phyloP scores from a whole-genome alignment of 2,329 filamentous ascomycete species.

The Orbilia javanica region DNA sequence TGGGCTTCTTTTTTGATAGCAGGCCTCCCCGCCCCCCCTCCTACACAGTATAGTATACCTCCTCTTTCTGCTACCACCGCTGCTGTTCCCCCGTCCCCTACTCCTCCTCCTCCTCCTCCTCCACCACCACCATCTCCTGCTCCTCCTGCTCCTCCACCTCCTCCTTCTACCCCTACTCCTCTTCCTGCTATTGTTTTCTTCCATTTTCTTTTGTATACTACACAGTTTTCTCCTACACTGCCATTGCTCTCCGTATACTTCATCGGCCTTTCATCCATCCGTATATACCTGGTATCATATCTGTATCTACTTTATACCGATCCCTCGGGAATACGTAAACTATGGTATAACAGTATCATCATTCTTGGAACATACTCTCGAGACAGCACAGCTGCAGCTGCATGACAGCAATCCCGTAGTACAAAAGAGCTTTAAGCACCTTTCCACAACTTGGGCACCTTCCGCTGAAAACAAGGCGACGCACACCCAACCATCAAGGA shows the following conservation, averaged over 20 bases:
- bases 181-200: background rate
- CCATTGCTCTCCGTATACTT: too few relatives aligned
- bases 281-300: background rate
- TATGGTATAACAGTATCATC: background rate
- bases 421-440: constrained; percentile 25
- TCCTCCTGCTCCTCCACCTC: background rate
- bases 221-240: too few relatives aligned
- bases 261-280: background rate
- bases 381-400: constrained; percentile 16
- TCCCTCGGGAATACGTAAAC: background rate
- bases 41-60: constrained; percentile 32
- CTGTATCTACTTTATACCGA: background rate
- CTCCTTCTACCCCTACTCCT: background rate
- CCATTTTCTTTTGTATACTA: too few relatives aligned
- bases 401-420: constrained; percentile 20
- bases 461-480: constrained; percentile 48
- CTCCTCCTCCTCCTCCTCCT: background rate
- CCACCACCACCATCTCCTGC: background rate
- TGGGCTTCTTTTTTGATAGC: constrained; percentile 19
- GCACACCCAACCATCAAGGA: constrained; percentile 48
- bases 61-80: background rate
- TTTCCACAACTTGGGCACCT: constrained; percentile 1
- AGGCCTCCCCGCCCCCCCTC: constrained; percentile 6
- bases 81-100: background rate
- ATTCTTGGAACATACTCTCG: constrained; percentile 9